Evolutionary conservation across 2,329 filamentous ascomycete species (phyloP).

Genomic region (Hymenoscyphus linearis): DNA sequence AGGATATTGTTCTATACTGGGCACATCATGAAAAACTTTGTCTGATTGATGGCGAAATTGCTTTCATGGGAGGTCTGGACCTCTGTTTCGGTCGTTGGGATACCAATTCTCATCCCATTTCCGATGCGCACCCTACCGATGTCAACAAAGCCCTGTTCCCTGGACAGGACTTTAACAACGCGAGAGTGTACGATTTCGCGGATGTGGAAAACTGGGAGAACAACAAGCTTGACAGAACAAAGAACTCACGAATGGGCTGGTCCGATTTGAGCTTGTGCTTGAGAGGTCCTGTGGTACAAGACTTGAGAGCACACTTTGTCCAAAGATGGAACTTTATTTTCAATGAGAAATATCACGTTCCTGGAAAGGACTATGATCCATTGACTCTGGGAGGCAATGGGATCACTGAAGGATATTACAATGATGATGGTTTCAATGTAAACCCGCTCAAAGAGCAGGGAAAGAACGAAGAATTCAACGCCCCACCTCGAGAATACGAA

Average conservation of each 20-base stretch:
- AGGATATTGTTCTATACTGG: conserved; percentile 83
- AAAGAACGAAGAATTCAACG: not conserved
- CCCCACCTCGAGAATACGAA: not conserved
- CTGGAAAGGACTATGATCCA: conserved; percentile 40
- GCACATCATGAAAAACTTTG: conserved; percentile 91
- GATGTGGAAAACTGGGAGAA: conserved; percentile 72
- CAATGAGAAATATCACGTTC: conserved; percentile 65
- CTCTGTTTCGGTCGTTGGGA: conserved; percentile 87
- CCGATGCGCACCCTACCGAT: conserved; percentile 68
- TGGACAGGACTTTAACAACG: conserved; percentile 91
- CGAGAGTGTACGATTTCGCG: conserved; percentile 74
- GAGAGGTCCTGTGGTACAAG: conserved; percentile 67
- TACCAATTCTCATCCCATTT: conserved; percentile 78
- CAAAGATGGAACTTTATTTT: conserved; percentile 93
- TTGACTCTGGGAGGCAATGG: conserved; percentile 16
- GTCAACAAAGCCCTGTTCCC: conserved; percentile 74
- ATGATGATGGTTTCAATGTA: conserved; percentile 20
- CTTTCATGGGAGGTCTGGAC: conserved; percentile 90
- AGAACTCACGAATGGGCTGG: conserved; percentile 87
- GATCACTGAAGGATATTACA: conserved; percentile 26
- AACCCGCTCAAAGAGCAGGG: conserved; percentile 4
- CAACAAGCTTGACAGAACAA: conserved; percentile 78
- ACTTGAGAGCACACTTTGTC: conserved; percentile 71
- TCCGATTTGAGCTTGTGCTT: conserved; percentile 78
- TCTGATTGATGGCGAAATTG: conserved; percentile 69